Evolutionary conservation across 108 stramenopile species (phyloP).

Genomic region (Seminavis robusta): DNA sequence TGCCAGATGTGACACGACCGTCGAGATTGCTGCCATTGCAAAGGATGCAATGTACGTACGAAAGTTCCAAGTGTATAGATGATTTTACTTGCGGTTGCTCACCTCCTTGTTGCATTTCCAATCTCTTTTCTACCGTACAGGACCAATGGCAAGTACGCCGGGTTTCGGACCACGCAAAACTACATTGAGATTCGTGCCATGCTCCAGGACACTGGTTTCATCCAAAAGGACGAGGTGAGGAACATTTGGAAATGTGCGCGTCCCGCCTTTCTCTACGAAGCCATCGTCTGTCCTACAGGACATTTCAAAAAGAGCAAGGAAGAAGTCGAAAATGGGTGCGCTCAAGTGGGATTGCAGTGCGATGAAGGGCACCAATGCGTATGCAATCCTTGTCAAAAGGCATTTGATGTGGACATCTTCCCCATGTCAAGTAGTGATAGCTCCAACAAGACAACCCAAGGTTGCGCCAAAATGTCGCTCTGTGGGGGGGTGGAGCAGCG

Average conservation of each 20-base stretch:
- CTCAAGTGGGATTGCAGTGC: slow-evolving; percentile 3
- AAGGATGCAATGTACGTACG: too few relatives aligned
- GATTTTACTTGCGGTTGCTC: too few relatives aligned
- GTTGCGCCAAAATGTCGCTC: slow-evolving; percentile 6
- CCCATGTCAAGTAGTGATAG: slow-evolving; percentile 5
- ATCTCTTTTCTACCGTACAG: too few relatives aligned
- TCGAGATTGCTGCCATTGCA: too few relatives aligned
- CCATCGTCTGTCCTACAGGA: slow-evolving; percentile 15
- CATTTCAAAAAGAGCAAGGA: background rate
- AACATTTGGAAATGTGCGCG: background rate
- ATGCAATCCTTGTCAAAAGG: slow-evolving; percentile 26
- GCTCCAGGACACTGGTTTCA: too few relatives aligned
- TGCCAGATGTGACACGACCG: too few relatives aligned
- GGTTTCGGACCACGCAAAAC: too few relatives aligned
- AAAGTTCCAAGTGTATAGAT: too few relatives aligned
- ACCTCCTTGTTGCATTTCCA: too few relatives aligned
- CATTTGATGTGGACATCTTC: slow-evolving; percentile 23
- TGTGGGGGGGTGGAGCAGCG: too few relatives aligned
- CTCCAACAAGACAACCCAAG: slow-evolving; percentile 24
- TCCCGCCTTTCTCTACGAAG: slow-evolving; percentile 5
- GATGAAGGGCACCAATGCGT: slow-evolving; percentile 8
- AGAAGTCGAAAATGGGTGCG: slow-evolving; percentile 4
- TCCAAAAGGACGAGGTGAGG: too few relatives aligned
- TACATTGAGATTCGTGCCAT: too few relatives aligned
- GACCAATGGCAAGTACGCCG: slow-evolving; percentile 8